Evolutionary conservation across 257 asterid species (phyloP), one percentile per base, ranked within the genome.

Genomic region (Capsicum chinense): DNA sequence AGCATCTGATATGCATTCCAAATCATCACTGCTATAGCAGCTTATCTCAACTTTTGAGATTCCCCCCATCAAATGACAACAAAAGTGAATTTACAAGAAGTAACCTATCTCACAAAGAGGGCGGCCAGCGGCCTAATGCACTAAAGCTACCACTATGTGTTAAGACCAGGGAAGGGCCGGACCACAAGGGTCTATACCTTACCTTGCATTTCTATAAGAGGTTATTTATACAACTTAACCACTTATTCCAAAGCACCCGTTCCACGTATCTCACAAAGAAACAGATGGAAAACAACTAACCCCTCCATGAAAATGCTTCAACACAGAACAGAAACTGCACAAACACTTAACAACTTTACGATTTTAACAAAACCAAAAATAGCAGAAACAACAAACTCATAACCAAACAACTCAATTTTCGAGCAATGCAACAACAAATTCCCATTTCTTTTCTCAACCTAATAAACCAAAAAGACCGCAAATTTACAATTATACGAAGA

Each of bases 201-300:
- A 39, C 42, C 42, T 39, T 39, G 42, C 5, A 39, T 39, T 39
- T 39, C 3, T 39, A 4, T 4, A 39, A 39, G 42, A 39, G 42
- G 42, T 39, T 39, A 5, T 39, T 39, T 37, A 2, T 3, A 37
- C 42, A 3, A 37, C 42, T 39, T 39, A 2, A 39, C 42, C 42
- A 39, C 4, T 39, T 4, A 39, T 4, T 39, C 42, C 42, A 39
- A 39, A 39, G 4, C 42, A 2, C 42, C 42, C 42, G 4, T 39
- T 39, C 42, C 42, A 39, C 42, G 4, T 2, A 74, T 50, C 62
- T 50, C n/a, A 50, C 47, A 80, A 59, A 39, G 37, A 58, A 80
- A 80, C 9, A 47, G 66, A 52, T 26, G 66, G 71, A 64, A 47
- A 17, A 58, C 10, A 79, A 79, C 83, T 35, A 58, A 62, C 58